Evolutionary conservation across 1,284 basidiomycete genomes (phyloP).

Genomic region (Hymenochaete sp.): DNA sequence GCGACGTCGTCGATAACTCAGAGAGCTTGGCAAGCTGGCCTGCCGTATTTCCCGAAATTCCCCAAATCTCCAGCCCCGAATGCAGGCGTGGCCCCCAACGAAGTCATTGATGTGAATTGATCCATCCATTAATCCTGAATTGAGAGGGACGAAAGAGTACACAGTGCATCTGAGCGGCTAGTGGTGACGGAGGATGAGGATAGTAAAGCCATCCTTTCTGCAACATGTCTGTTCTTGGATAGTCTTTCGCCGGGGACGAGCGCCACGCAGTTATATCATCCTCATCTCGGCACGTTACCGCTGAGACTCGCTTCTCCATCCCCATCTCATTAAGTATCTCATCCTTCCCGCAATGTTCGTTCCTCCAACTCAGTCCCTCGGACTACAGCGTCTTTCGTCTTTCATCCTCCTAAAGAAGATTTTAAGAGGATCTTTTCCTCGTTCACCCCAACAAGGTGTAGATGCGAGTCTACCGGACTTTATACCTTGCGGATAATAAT

Average conservation of each 20-base stretch:
- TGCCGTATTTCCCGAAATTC: conserved; percentile 93
- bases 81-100: conserved; percentile 91
- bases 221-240: conserved; percentile 85
- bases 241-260: conserved; percentile 87
- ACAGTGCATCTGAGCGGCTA: conserved; percentile 84
- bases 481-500: conserved; percentile 94
- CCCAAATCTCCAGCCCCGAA: conserved; percentile 89
- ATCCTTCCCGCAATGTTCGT: conserved; percentile 98
- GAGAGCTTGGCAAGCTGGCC: conserved; percentile 85
- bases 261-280: conserved; percentile 93
- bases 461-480: conserved; percentile 96
- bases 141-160: conserved; percentile 95
- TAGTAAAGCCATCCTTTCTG: conserved; percentile 94
- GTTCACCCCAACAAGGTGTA: conserved; percentile 97
- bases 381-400: conserved; percentile 86
- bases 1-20: conserved; percentile 91
- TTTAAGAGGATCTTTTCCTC: conserved; percentile 79
- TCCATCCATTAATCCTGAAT: conserved; percentile 88
- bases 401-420: conserved; percentile 85
- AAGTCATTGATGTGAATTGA: conserved; percentile 83
- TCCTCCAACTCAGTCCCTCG: conserved; percentile 84
- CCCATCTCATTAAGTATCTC: conserved; percentile 96
- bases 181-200: conserved; percentile 94
- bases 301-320: conserved; percentile 88
- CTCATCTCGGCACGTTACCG: conserved; percentile 94